These are phyloP conservation scores for Cardamine occulta DNA, from an alignment of 345 rosid species.

Conservation along the genomic window DNA sequence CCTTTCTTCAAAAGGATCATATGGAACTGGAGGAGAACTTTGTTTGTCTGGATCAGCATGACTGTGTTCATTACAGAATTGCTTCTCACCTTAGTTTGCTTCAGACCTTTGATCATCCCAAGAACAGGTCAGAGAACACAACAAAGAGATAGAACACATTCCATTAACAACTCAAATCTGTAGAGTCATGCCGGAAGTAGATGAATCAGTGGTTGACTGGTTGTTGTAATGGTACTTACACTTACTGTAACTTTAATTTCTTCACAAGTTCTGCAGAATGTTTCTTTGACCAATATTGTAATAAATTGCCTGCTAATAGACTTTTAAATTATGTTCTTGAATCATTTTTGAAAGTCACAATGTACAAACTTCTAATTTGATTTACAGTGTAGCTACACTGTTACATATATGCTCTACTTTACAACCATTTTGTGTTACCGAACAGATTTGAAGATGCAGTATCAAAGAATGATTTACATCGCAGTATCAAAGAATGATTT, in stretches of 20 bases:
- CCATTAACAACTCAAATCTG: slow-evolving; percentile 36
- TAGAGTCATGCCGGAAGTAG: slow-evolving; percentile 23
- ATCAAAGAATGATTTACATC: neutral
- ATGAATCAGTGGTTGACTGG: slow-evolving; percentile 12
- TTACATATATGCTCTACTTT: neutral
- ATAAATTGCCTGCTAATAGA: neutral
- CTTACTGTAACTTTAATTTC: slow-evolving; percentile 18
- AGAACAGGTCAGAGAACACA: slow-evolving; percentile 47
- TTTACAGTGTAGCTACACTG: neutral
- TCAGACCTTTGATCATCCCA: slow-evolving; percentile 62
- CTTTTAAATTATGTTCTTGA: slow-evolving; percentile 1
- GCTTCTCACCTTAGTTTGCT: slow-evolving; percentile 55
- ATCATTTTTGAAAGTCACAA: neutral
- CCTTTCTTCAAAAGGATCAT: slow-evolving; percentile 63
- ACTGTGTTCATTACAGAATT: slow-evolving; percentile 50
- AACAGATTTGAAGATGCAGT: slow-evolving; percentile 5
- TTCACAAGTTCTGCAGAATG: neutral
- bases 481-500: neutral
- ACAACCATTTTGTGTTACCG: slow-evolving; percentile 13
- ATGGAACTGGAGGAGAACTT: slow-evolving; percentile 78
- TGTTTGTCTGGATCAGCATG: slow-evolving; percentile 66
- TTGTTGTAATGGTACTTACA: slow-evolving; percentile 11
- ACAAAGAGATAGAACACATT: slow-evolving; percentile 8
- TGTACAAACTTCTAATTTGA: neutral
- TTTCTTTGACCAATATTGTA: slow-evolving; percentile 17